Conservation (phyloP, 2,329 filamentous ascomycete genomes). For the Teratosphaeria zuluensis region DNA sequence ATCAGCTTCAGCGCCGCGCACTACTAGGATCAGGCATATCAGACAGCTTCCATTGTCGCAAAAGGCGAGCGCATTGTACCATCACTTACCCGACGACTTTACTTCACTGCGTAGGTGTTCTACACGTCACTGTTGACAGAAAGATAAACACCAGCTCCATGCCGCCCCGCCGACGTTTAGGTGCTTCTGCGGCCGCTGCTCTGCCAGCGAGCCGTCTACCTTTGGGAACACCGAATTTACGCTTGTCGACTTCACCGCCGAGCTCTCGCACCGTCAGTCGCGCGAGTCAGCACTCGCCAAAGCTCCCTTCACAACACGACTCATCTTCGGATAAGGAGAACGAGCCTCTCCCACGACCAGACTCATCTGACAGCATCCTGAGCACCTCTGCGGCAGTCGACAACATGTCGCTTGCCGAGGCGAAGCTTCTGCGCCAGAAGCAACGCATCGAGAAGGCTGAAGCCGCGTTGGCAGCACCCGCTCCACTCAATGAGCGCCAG, state of each 20-base stretch:
- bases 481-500: slow-evolving; percentile 7
- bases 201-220: slow-evolving; percentile 18
- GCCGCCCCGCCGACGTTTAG: slow-evolving; percentile 5
- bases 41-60: background rate
- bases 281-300: background rate
- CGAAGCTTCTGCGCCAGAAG: slow-evolving; percentile 24
- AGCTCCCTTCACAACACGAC: background rate
- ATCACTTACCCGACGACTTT: background rate
- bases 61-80: background rate
- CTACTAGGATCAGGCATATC: background rate
- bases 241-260: slow-evolving; percentile 3
- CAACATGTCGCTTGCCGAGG: slow-evolving; percentile 15
- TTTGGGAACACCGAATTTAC: slow-evolving; percentile 15
- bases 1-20: background rate
- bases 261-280: slow-evolving; percentile 5
- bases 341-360: slow-evolving; percentile 6
- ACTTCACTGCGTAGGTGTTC: background rate
- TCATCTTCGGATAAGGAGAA: background rate
- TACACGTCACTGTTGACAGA: background rate
- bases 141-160: slow-evolving; percentile 1
- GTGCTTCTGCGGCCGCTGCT: slow-evolving; percentile 5
- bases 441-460: slow-evolving; percentile 23
- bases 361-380: slow-evolving; percentile 2
- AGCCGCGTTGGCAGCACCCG: slow-evolving; percentile 14
- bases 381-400: background rate